Evolutionary conservation across 495 filamentous ascomycete species (phyloP), one percentile per base, ranked within the genome.

Genomic region (Chaetomidium leptoderma): DNA sequence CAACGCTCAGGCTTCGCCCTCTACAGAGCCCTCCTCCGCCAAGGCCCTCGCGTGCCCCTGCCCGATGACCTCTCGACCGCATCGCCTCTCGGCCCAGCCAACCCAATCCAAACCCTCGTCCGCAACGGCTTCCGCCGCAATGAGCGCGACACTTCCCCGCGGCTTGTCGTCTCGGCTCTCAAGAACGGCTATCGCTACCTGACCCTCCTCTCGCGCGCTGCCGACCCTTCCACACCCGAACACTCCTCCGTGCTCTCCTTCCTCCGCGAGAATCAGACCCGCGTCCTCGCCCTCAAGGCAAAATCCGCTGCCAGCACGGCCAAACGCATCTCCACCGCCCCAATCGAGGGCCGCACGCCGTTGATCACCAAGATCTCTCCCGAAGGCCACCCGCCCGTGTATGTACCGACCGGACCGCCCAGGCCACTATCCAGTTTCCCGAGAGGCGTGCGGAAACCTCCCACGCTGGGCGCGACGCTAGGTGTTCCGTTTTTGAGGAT

Each of bases 401-500:
- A 74, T 73, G 51, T 45, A 24, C 56, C 73, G 63, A 61, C 75
- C 71, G 23, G 58, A 77, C 64, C 73, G 54, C 63, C 80, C 73
- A 71, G 72, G 11, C 73, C 77, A 8, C 61, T 75, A 2, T 64
- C 74, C 4, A 48, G 66, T 21, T 67, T 81, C 3, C 66, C 55
- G 43, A 80, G 76, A 26, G 80, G 81, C 9, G 76, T 76, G 40
- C 81, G 86, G 16, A 75, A 74, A 47, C 66, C 91, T 4, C 89
- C 89, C 0, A 70, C 69, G 0, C 67, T 91, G 2, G 80, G 81
- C 57, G 60, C 54, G 1, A 81, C 83, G 3, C 72, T 73, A 36
- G 81, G 78, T 27, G 60, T 88, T n/a, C 87, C 89, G 0, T 86
- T 91, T 57, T 69, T 93, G 42, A 83, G 87, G 24, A 67, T 88